Percentiles rank a stretch among this genome's conserved stretches.
phyloP scores from a whole-genome alignment of 2,329 filamentous ascomycete species.

The Acrocalymma vagum region DNA sequence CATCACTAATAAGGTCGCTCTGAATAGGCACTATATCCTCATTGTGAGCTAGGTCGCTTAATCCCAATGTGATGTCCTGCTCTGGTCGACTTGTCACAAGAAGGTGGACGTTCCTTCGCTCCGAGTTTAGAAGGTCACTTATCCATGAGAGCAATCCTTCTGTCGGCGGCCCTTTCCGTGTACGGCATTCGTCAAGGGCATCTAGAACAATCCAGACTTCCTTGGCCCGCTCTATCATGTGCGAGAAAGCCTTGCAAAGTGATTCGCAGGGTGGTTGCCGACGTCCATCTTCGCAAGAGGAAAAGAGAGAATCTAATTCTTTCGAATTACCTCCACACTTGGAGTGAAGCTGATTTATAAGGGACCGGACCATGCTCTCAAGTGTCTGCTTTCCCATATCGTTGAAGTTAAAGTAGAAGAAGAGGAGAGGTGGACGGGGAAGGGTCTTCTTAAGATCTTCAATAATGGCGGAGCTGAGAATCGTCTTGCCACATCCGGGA shows the following conservation, averaged over 20 bases:
- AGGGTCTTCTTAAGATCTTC: slow-evolving; percentile 18
- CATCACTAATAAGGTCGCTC: slow-evolving; percentile 21
- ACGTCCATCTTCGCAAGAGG: slow-evolving; percentile 2
- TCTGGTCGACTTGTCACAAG: slow-evolving; percentile 13
- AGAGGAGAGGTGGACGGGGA: slow-evolving; percentile 9
- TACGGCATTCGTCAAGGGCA: slow-evolving; percentile 18
- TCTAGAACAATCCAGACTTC: slow-evolving; percentile 19
- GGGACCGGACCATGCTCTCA: slow-evolving; percentile 38
- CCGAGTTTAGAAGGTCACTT: background rate
- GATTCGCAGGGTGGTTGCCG: slow-evolving; percentile 2
- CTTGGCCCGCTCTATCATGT: slow-evolving; percentile 5
- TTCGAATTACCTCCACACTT: slow-evolving; percentile 3
- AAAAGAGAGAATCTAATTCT: slow-evolving; percentile 11
- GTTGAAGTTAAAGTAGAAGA: slow-evolving; percentile 37
- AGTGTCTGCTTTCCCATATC: slow-evolving; percentile 39
- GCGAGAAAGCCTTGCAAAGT: slow-evolving; percentile 1
- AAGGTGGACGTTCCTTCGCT: slow-evolving; percentile 12
- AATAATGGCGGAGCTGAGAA: slow-evolving; percentile 5
- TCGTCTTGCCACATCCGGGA: slow-evolving; percentile 10
- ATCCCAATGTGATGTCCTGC: slow-evolving; percentile 7
- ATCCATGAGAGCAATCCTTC: slow-evolving; percentile 14
- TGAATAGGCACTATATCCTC: slow-evolving; percentile 27
- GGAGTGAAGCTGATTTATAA: slow-evolving; percentile 39
- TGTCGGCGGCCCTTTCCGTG: slow-evolving; percentile 1
- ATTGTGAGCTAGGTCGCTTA: slow-evolving; percentile 9